A percentile compares a stretch with the other conserved stretches of the same genome.
Evolutionary conservation across 176 grass and related monocot species (phyloP).

Genomic region (Eremochloa ophiuroides): DNA sequence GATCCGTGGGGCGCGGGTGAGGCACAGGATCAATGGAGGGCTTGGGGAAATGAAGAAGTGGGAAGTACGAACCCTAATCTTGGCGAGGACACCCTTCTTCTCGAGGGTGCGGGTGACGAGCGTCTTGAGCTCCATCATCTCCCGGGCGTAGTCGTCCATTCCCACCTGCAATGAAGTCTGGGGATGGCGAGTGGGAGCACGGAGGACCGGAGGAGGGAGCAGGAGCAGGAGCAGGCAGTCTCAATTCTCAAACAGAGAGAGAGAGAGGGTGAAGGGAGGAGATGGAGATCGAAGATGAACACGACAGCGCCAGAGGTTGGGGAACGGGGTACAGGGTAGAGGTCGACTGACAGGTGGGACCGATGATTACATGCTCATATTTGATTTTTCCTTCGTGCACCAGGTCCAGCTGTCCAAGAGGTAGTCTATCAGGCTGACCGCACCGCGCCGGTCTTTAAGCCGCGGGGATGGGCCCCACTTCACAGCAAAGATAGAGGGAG

Average conservation of each 20-base stretch:
- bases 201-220: neutral
- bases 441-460: too few relatives aligned
- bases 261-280: too few relatives aligned
- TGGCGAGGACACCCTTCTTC: slow-evolving; percentile 95
- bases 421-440: too few relatives aligned
- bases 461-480: too few relatives aligned
- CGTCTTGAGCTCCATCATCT: slow-evolving; percentile 98
- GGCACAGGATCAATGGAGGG: neutral
- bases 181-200: neutral
- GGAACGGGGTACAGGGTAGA: neutral
- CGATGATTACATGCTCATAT: too few relatives aligned
- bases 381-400: too few relatives aligned
- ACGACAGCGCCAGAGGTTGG: neutral
- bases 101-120: slow-evolving; percentile 91
- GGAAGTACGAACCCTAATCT: slow-evolving; percentile 62
- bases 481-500: too few relatives aligned
- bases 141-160: slow-evolving; percentile 88
- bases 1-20: neutral
- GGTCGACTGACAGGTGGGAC: neutral
- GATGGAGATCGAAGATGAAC: neutral
- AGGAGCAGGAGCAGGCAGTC: neutral
- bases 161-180: neutral
- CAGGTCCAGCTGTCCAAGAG: too few relatives aligned
- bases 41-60: neutral
- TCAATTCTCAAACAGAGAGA: neutral